A percentile compares a stretch with the other conserved stretches of the same genome.
Conservation (phyloP, 129 eudicot species). For the Smallanthus sonchifolius region DNA sequence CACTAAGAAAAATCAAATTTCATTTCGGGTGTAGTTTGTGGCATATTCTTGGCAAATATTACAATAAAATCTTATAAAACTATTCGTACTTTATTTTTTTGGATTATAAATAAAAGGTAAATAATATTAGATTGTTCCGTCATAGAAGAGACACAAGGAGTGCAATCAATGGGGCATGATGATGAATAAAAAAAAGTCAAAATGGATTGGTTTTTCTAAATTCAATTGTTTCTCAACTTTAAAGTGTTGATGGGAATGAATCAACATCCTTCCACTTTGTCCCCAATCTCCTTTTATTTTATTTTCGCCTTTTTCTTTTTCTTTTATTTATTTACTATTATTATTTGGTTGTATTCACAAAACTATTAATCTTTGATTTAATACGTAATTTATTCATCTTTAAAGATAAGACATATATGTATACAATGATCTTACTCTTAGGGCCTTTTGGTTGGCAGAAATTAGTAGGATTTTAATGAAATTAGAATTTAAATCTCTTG, state of each 20-base stretch:
- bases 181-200: slow-evolving; percentile 58
- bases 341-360: neutral
- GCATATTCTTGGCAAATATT: neutral
- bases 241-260: slow-evolving; percentile 57
- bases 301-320: slow-evolving; percentile 18
- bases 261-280: slow-evolving; percentile 86
- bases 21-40: neutral
- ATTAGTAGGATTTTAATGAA: too few relatives aligned
- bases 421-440: too few relatives aligned
- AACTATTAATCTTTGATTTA: neutral
- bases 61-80: neutral
- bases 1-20: neutral
- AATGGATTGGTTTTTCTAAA: slow-evolving; percentile 30
- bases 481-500: too few relatives aligned
- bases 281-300: slow-evolving; percentile 34
- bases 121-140: slow-evolving; percentile 5
- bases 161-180: slow-evolving; percentile 59
- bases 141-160: slow-evolving; percentile 20
- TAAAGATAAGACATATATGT: neutral
- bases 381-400: neutral
- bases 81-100: neutral
- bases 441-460: too few relatives aligned
- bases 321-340: neutral
- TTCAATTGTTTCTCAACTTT: slow-evolving; percentile 36
- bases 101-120: neutral